Base-by-base conservation (phyloP, 768 basidiomycete genomes). In the Rubroboletus satanas region DNA sequence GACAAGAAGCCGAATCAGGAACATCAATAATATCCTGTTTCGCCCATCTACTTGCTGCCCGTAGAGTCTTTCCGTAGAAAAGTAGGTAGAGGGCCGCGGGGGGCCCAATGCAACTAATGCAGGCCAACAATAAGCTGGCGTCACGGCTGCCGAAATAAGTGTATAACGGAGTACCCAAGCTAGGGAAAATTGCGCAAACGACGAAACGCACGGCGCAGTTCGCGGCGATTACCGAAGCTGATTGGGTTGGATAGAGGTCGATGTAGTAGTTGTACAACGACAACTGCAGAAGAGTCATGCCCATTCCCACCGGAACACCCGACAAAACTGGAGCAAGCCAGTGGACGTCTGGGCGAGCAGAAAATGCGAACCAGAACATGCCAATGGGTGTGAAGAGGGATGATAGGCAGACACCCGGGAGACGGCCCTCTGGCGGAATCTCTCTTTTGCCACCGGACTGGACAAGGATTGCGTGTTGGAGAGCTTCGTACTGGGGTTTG, bases 331-430 rank as follows among this genome's bases (percentile, higher is more conserved):
- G 63, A 38, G 55, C 39, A 12, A 65, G 37, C 61, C 56, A 62
- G 49, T 63, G 66, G 42, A 67, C 15, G 2, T 61, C 54, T 5
- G 66, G 59, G 11, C 35, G 52, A 3, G 66, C 61, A 23, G 66
- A 57, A 23, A 67, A 37, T 10, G 66, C 52, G n/a, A 65, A 65
- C 66, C 66, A 65, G 43, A 67, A 63, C 64, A 67, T 60, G 50
- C 66, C 65, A 38, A 65, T 10, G 7, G 58, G 61, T 4, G 57
- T 61, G 37, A 65, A 58, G 32, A 67, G 23, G 0, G 60, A 67
- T 2, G 66, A 37, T 6, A 67, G 33, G 4, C 53, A 51, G 35
- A 65, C 44, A 15, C 66, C 66, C 1, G 60, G 63, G 23, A 65
- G 59, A 26, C 52, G 66, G 15, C 47, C 58, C 44, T 67, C 66